These are phyloP conservation scores for Linanthus parryae DNA, from an alignment of 148 eudicot genomes.

Conservation along the genomic window DNA sequence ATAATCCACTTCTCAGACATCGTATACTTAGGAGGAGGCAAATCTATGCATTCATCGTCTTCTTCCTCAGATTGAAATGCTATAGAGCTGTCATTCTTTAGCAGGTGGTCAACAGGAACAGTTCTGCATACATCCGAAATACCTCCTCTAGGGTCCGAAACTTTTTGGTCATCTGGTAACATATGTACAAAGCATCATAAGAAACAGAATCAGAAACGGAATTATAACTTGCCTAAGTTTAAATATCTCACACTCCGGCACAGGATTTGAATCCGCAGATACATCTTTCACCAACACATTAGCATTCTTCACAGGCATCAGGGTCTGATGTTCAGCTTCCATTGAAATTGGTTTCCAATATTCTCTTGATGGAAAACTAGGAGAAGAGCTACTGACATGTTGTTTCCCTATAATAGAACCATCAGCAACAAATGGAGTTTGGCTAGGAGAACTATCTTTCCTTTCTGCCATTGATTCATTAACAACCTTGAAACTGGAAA, in stretches of 20 bases:
- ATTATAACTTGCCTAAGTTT: not conserved
- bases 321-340: conserved; percentile 31
- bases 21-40: conserved; percentile 57
- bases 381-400: conserved; percentile 29
- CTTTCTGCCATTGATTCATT: conserved; percentile 30
- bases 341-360: conserved; percentile 43
- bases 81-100: conserved; percentile 25
- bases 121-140: conserved; percentile 30
- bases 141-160: conserved; percentile 19
- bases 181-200: conserved; percentile 8
- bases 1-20: conserved; percentile 80
- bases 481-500: conserved; percentile 23
- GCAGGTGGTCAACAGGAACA: conserved; percentile 20
- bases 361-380: conserved; percentile 25
- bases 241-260: not conserved
- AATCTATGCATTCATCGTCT: conserved; percentile 22
- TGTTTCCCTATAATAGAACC: conserved; percentile 31
- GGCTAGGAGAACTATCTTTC: conserved; percentile 35
- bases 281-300: conserved; percentile 24
- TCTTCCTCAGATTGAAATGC: conserved; percentile 50
- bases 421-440: conserved; percentile 30
- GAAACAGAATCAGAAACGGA: conserved; percentile 9
- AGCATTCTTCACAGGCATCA: conserved; percentile 33
- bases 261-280: conserved; percentile 32
- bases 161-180: conserved; percentile 25